These are phyloP conservation scores for Euphorbia pulcherrima DNA, from an alignment of 345 rosid genomes.

Conservation along the genomic window DNA sequence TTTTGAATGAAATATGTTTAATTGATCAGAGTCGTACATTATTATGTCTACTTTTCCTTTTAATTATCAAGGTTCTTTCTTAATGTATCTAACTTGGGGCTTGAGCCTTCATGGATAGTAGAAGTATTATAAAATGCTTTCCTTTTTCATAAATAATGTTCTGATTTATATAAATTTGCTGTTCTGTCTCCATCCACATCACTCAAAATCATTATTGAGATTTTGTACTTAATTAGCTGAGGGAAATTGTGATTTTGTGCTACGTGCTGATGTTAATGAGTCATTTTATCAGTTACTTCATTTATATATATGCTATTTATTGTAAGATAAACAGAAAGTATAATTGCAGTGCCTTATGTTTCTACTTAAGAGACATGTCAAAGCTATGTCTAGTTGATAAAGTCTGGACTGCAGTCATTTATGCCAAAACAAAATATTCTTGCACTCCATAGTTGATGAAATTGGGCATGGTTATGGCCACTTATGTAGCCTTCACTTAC, in stretches of 20 bases:
- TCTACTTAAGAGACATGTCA: neutral
- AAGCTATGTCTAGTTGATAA: no score
- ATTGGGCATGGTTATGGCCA: no score
- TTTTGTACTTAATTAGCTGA: neutral
- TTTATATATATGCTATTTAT: neutral
- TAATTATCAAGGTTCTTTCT: neutral
- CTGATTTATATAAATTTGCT: neutral
- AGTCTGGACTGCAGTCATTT: neutral
- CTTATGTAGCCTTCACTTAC: constrained; percentile 3
- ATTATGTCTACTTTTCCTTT: no score
- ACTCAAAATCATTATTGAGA: neutral
- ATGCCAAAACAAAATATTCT: neutral
- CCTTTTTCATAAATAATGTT: neutral
- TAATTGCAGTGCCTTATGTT: neutral
- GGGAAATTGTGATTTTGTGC: neutral
- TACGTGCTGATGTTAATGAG: neutral
- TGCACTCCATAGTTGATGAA: neutral
- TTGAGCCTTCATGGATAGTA: neutral
- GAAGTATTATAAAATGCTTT: neutral
- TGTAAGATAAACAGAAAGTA: neutral
- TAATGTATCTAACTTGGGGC: neutral
- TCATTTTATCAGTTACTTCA: neutral
- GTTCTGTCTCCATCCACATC: neutral
- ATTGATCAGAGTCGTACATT: no score
- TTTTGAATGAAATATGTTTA: neutral